Evolutionary conservation across 305 asterid genomes (phyloP).

Genomic region (Rubia occidens): DNA sequence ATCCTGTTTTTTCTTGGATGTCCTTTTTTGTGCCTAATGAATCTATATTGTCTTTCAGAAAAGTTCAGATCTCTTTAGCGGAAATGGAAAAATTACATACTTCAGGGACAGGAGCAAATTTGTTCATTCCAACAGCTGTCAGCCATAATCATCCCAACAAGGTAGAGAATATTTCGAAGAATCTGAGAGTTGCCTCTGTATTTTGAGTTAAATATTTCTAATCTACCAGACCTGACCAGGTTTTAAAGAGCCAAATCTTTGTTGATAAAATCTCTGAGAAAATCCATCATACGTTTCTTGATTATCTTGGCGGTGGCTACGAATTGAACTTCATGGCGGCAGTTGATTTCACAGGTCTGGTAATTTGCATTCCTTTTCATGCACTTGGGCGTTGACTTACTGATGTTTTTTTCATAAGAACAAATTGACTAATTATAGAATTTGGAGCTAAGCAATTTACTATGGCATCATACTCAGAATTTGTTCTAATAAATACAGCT

Average conservation of each 20-base stretch:
- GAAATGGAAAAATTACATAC: slow-evolving; percentile 74
- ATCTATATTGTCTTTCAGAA: slow-evolving; percentile 44
- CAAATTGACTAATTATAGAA: background rate
- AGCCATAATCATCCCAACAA: slow-evolving; percentile 67
- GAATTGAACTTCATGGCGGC: slow-evolving; percentile 99
- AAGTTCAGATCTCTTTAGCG: slow-evolving; percentile 76
- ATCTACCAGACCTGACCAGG: slow-evolving; percentile 31
- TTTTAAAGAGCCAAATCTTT: slow-evolving; percentile 67
- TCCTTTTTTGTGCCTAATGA: slow-evolving; percentile 26
- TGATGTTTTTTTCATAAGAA: background rate
- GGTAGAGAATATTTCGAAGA: slow-evolving; percentile 29
- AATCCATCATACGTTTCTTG: slow-evolving; percentile 74
- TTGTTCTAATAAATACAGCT: background rate
- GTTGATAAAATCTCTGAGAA: slow-evolving; percentile 80
- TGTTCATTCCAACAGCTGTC: slow-evolving; percentile 42
- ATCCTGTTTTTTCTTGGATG: slow-evolving; percentile 16
- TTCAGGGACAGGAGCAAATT: slow-evolving; percentile 48
- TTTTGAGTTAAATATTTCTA: background rate
- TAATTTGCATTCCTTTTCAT: slow-evolving; percentile 9
- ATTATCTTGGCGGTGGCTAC: slow-evolving; percentile 80
- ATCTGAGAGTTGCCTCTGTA: slow-evolving; percentile 1
- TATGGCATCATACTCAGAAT: background rate
- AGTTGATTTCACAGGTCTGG: slow-evolving; percentile 87
- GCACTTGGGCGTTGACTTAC: slow-evolving; percentile 1
- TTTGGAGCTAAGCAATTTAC: background rate